Conservation (phyloP, 768 basidiomycete genomes). For the Chalciporus chontae region DNA sequence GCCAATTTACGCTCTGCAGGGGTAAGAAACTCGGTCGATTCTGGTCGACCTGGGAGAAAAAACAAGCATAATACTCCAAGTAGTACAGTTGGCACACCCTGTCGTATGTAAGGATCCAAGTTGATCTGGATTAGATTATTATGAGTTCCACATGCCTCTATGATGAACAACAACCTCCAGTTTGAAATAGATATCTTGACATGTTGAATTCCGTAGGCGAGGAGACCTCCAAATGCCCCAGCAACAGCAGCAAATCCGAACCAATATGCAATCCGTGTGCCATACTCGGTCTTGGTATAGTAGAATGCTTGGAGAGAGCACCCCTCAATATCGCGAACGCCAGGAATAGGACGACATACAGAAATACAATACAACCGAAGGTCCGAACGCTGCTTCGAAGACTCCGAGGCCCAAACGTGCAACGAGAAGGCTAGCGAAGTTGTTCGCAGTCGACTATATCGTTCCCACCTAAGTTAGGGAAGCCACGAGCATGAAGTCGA, state of each 20-base stretch:
- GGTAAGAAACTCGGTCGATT: slow-evolving; percentile 33
- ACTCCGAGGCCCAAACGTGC: slow-evolving; percentile 31
- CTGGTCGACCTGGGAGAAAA: slow-evolving; percentile 30
- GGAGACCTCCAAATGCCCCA: slow-evolving; percentile 54
- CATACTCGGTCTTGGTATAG: slow-evolving; percentile 47
- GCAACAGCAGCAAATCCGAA: slow-evolving; percentile 56
- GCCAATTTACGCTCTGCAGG: slow-evolving; percentile 32
- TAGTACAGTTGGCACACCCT: slow-evolving; percentile 52
- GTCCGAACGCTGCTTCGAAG: slow-evolving; percentile 35
- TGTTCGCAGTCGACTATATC: slow-evolving; percentile 23
- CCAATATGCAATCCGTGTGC: slow-evolving; percentile 47
- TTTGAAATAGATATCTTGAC: slow-evolving; percentile 34
- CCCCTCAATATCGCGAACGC: slow-evolving; percentile 15
- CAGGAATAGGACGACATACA: slow-evolving; percentile 10
- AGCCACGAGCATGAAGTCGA: background rate
- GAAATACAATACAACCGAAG: slow-evolving; percentile 31
- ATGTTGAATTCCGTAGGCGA: slow-evolving; percentile 50
- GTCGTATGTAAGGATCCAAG: background rate
- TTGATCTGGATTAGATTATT: background rate
- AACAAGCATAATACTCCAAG: slow-evolving; percentile 27
- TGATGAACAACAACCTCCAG: slow-evolving; percentile 38
- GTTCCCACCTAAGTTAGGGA: background rate
- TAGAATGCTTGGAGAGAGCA: slow-evolving; percentile 37
- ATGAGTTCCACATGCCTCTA: slow-evolving; percentile 16
- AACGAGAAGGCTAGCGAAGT: slow-evolving; percentile 28